A percentile compares a stretch with the other conserved stretches of the same genome.
Conservation (phyloP, 768 basidiomycete species). For the Boletus speciosus region DNA sequence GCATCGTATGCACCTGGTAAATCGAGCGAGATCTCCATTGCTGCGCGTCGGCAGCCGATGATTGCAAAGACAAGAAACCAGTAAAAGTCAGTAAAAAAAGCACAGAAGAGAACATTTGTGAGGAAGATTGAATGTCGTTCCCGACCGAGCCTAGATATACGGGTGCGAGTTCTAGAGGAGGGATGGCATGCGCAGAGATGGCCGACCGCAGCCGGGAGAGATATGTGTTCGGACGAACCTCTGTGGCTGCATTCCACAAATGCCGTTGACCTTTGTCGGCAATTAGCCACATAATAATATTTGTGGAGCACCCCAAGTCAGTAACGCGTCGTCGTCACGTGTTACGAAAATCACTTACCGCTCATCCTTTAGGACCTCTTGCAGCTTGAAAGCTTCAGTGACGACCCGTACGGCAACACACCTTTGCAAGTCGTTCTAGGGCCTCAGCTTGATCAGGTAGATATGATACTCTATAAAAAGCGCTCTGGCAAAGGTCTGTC, state of each 20-base stretch:
- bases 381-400: background rate
- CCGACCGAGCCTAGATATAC: background rate
- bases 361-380: background rate
- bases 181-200: slow-evolving; percentile 2
- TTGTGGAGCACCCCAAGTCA: background rate
- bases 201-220: background rate
- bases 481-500: background rate
- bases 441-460: too few relatives aligned
- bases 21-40: slow-evolving; percentile 52
- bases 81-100: slow-evolving; percentile 10
- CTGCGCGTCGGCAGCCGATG: slow-evolving; percentile 39
- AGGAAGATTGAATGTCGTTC: background rate
- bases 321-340: slow-evolving; percentile 24
- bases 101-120: slow-evolving; percentile 7
- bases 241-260: slow-evolving; percentile 16
- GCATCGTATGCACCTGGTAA: slow-evolving; percentile 41
- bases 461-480: too few relatives aligned
- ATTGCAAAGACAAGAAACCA: slow-evolving; percentile 5
- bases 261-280: slow-evolving; percentile 25
- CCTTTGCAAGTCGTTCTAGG: background rate
- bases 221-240: slow-evolving; percentile 5
- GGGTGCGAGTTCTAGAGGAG: background rate
- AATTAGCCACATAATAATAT: slow-evolving; percentile 9
- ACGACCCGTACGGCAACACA: background rate
- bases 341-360: slow-evolving; percentile 20